phyloP scores from a whole-genome alignment of 2,329 filamentous ascomycete species.

The Zasmidium cellare region DNA sequence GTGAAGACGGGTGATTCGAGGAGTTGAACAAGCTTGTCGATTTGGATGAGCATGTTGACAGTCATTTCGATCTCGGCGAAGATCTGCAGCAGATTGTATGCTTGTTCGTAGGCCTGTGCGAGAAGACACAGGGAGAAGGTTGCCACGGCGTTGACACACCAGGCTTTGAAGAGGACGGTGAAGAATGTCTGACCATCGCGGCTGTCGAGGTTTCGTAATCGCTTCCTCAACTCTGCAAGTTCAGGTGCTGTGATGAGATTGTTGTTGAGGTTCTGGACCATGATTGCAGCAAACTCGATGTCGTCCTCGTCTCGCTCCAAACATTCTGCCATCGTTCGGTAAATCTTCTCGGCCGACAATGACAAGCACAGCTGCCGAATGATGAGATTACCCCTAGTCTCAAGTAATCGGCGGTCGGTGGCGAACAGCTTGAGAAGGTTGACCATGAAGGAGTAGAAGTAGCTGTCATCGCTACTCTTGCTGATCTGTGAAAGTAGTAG shows the following conservation, averaged over 20 bases:
- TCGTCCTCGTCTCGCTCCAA: slow-evolving; percentile 94
- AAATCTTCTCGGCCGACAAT: slow-evolving; percentile 91
- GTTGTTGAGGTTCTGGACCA: slow-evolving; percentile 99
- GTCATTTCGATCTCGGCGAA: slow-evolving; percentile 99
- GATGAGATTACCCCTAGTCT: slow-evolving; percentile 92
- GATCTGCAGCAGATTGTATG: slow-evolving; percentile 91
- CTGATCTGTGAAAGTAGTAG: slow-evolving; percentile 95
- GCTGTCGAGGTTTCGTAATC: slow-evolving; percentile 85
- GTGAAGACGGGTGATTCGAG: slow-evolving; percentile 98
- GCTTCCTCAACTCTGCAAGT: slow-evolving; percentile 83
- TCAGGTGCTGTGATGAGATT: slow-evolving; percentile 98
- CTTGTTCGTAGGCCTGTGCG: slow-evolving; percentile 96
- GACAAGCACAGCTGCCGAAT: slow-evolving; percentile 93
- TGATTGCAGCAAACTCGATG: slow-evolving; percentile 97
- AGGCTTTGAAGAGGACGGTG: slow-evolving; percentile 88
- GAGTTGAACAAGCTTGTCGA: slow-evolving; percentile 95
- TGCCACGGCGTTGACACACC: slow-evolving; percentile 98
- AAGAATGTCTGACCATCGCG: slow-evolving; percentile 96
- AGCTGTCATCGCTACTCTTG: slow-evolving; percentile 92
- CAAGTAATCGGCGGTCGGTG: slow-evolving; percentile 85
- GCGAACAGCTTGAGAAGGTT: slow-evolving; percentile 93
- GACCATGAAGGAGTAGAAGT: slow-evolving; percentile 98
- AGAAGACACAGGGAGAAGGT: slow-evolving; percentile 95
- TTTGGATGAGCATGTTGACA: slow-evolving; percentile 97
- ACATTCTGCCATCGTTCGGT: slow-evolving; percentile 91